These are phyloP conservation scores for Vanderwaltozyma verrucispora DNA, from an alignment of 805 yeast species.

Conservation along the genomic window DNA sequence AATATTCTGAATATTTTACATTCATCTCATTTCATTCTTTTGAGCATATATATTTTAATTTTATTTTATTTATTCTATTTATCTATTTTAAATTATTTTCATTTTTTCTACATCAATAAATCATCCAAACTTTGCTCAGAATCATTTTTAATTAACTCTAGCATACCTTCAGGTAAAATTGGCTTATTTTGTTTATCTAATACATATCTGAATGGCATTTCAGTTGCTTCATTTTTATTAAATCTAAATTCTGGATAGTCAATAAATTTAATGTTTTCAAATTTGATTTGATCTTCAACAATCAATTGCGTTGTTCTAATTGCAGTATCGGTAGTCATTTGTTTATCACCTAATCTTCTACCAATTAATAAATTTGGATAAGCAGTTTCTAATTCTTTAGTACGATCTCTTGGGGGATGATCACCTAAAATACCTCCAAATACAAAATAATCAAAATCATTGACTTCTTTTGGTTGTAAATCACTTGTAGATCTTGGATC, in stretches of 20 bases:
- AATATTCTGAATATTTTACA: neutral
- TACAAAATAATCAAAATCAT: constrained; percentile 71
- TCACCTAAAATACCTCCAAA: constrained; percentile 96
- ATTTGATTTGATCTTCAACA: constrained; percentile 43
- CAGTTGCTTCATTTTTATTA: constrained; percentile 82
- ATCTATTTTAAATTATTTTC: neutral
- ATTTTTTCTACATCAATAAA: constrained; percentile 24
- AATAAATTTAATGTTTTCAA: constrained; percentile 70
- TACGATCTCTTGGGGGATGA: constrained; percentile 85
- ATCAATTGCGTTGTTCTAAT: constrained; percentile 82
- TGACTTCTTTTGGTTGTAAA: constrained; percentile 57
- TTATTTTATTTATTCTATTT: too few relatives aligned
- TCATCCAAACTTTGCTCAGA: constrained; percentile 77
- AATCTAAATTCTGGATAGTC: constrained; percentile 93
- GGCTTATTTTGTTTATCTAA: constrained; percentile 55
- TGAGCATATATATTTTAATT: too few relatives aligned
- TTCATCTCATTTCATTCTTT: too few relatives aligned
- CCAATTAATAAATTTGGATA: constrained; percentile 66
- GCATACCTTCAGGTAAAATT: constrained; percentile 86
- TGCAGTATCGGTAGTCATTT: constrained; percentile 98
- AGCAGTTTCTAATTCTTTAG: constrained; percentile 72
- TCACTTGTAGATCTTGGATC: constrained; percentile 82
- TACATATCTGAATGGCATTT: constrained; percentile 95
- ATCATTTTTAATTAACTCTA: constrained; percentile 73
- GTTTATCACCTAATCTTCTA: constrained; percentile 75